Evolutionary conservation across 768 basidiomycete genomes (phyloP), one percentile per base, ranked within the genome.

Genomic region (Lactarius indigo): DNA sequence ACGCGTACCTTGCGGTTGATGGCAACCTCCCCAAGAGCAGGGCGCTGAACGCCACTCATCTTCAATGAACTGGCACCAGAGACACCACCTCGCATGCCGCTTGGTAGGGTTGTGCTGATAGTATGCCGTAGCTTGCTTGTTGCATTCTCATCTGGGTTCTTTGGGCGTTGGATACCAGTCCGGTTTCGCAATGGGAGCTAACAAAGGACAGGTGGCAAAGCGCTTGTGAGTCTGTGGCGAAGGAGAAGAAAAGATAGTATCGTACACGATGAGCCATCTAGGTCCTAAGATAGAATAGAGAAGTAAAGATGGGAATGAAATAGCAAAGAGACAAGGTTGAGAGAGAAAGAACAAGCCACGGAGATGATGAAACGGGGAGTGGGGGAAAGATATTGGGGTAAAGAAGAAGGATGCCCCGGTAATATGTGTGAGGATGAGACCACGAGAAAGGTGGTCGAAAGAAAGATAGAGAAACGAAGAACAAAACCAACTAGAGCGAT

Each of bases 11-110:
- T 92, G 75, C 87, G 85, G 76, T 91, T 92, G 60, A 91, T 85
- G 64, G 88, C 87, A 68, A 95, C 92, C 78, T 94, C 93, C 65
- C 87, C 85, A 59, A 96, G 82, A 47, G 87, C 92, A 37, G 88
- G 82, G 70, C 94, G 84, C 75, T 87, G 85, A 57, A 71, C 68
- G 26, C 81, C 78, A 52, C 79, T 82, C 39, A 79, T 79, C 81
- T 92, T 94, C 70, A 81, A 76, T 41, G 72, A 76, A 68, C 78
- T 79, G 64, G 75, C 74, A 60, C 50, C 37, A 64, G 64, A 44
- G 64, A 80, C 76, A 57, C 82, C 72, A 70, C 84, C 78, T 61
- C 88, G 85, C 64, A 83, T 79, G 54, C 84, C 77, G 52, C 82
- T 84, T 59, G 79, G 72, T 60, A 76, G 71, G 41, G 80, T 74